These are phyloP conservation scores for Clonostachys solani DNA, from an alignment of 2,329 filamentous ascomycete species.

Conservation along the genomic window DNA sequence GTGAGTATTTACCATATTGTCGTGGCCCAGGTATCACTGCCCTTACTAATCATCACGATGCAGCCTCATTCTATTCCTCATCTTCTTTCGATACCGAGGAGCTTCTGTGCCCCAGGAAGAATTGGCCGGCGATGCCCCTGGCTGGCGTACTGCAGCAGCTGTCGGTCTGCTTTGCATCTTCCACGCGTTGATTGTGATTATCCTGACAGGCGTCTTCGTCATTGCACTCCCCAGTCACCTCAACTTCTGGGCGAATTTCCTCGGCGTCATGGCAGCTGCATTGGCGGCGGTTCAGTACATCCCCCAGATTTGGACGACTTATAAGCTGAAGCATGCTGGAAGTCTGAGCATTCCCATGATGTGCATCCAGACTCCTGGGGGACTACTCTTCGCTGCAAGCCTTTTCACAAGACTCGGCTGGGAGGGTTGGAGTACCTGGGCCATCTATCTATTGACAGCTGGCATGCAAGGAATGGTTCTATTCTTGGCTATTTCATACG, in stretches of 20 bases:
- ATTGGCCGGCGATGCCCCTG: conserved; percentile 49
- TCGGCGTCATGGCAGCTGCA: conserved; percentile 74
- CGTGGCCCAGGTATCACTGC: neutral
- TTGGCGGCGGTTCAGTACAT: conserved; percentile 89
- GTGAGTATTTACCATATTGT: conserved; percentile 44
- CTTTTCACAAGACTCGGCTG: conserved; percentile 74
- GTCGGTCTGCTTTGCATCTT: conserved; percentile 70
- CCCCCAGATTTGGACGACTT: conserved; percentile 92
- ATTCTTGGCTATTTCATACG: conserved; percentile 74
- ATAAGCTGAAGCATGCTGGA: conserved; percentile 76
- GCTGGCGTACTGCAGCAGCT: conserved; percentile 73
- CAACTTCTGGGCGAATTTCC: conserved; percentile 75
- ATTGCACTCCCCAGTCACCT: conserved; percentile 60
- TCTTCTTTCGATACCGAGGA: conserved; percentile 77
- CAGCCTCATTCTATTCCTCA: conserved; percentile 87
- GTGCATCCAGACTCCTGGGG: conserved; percentile 94
- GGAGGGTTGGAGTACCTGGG: conserved; percentile 93
- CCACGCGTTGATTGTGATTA: conserved; percentile 68
- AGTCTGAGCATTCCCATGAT: conserved; percentile 97
- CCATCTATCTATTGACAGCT: conserved; percentile 84
- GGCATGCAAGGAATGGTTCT: conserved; percentile 78
- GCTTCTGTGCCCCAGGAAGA: conserved; percentile 45
- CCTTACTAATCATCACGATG: conserved; percentile 10
- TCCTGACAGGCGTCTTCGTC: conserved; percentile 66
- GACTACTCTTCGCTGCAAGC: conserved; percentile 83